Base-by-base conservation (phyloP, 352 stramenopile species). In the Globisporangium echinulatum region DNA sequence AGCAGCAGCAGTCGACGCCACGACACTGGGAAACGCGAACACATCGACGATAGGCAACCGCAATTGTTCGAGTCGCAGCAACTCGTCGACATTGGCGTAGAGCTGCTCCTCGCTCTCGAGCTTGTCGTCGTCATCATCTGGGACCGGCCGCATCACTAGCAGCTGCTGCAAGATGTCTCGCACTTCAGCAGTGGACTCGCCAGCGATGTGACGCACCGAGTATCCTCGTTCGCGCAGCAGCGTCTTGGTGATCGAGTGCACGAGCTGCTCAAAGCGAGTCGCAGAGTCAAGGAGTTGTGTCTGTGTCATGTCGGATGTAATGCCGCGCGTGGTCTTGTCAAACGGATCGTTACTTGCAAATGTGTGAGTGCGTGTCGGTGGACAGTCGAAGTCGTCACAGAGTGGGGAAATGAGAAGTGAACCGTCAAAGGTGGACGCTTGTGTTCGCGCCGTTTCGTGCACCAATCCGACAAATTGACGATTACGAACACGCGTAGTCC, bases 131-230 rank as follows among this genome's bases (percentile, higher is more conserved):
- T 44, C 39, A 10, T 44, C 39, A 10, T 85, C 72, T 10, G 71
- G 72, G 5, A 71, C 57, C 11, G 66, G 64, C 7, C 75, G 72
- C 14, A 77, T 62, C 19, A 82, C 71, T 7, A 85, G 64, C 49
- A 85, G 56, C 58, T 85, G 75, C 48, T 85, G 72, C 52, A 85
- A 65, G 25, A 85, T 71, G 47, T 79, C 72, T 47, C 75, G 68
- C 17, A 85, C 56, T n/a, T 80, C 72, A 36, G 68, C 68, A 5
- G 57, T 63, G 4, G 74, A 65, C 42, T 70, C 66, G 49, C 75
- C 68, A 11, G 62, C 62, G 17, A 81, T 56, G 59, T 81, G 72
- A 44, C 66, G 72, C 38, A 70, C 55, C 40, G 68, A 72, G 58
- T 84, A 65, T 4, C 70, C 70, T 3, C 61, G 54, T 39, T 82